Evolutionary conservation across 2,329 filamentous ascomycete genomes (phyloP).

Genomic region (Helminthosporium solani): DNA sequence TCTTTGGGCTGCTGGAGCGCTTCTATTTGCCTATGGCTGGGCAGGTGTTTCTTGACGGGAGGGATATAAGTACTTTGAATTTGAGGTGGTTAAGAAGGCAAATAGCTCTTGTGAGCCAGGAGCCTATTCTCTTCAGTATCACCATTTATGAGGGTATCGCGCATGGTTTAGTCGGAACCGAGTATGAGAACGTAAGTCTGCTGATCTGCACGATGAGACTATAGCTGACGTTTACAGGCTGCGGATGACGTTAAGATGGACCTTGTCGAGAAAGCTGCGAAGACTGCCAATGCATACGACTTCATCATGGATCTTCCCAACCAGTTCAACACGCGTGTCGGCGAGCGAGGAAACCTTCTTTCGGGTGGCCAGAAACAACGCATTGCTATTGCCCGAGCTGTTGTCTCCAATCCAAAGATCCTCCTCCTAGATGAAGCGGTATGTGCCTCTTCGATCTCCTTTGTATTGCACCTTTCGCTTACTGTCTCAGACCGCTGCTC

Average conservation of each 20-base stretch:
- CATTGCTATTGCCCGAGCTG: slow-evolving; percentile 87
- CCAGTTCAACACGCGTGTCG: slow-evolving; percentile 91
- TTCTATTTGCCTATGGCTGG: slow-evolving; percentile 91
- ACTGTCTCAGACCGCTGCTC: slow-evolving; percentile 64
- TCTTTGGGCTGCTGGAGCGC: slow-evolving; percentile 87
- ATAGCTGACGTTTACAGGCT: too few species aligned
- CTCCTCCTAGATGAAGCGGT: slow-evolving; percentile 85
- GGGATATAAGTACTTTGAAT: slow-evolving; percentile 78
- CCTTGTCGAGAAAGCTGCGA: slow-evolving; percentile 76
- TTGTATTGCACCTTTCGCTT: not conserved
- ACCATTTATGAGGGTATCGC: slow-evolving; percentile 88
- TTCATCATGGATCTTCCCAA: slow-evolving; percentile 82
- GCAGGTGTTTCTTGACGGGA: slow-evolving; percentile 75
- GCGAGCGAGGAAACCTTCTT: slow-evolving; percentile 86
- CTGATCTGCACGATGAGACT: too few species aligned
- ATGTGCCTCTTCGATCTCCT: not conserved
- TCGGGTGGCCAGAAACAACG: slow-evolving; percentile 97
- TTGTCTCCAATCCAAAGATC: slow-evolving; percentile 89
- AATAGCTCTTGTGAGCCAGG: slow-evolving; percentile 88
- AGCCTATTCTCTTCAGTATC: slow-evolving; percentile 85
- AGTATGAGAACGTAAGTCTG: slow-evolving; percentile 68
- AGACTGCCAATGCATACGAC: slow-evolving; percentile 90
- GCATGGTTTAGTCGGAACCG: slow-evolving; percentile 86
- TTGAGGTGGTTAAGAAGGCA: slow-evolving; percentile 89
- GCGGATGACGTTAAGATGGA: slow-evolving; percentile 62